Evolutionary conservation across 108 stramenopile genomes (phyloP).

Genomic region (Cyclostephanos invisitatus): DNA sequence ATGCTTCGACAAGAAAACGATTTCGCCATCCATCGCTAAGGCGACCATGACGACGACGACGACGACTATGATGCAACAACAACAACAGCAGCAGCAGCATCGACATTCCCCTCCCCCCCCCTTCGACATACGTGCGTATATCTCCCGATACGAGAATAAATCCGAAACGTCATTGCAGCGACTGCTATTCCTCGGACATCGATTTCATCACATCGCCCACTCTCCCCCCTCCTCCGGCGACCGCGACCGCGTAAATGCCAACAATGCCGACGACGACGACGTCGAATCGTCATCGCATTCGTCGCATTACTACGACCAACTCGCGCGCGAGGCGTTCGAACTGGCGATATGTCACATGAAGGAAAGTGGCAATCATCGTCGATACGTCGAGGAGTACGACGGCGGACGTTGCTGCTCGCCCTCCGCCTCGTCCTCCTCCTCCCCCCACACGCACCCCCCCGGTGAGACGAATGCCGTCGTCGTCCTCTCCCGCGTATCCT

Average conservation of each 20-base stretch:
- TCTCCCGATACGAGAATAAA: conserved; percentile 56
- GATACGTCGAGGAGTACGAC: conserved; percentile 60
- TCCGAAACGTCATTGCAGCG: conserved; percentile 72
- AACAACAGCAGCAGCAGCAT: neutral
- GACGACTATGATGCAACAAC: neutral
- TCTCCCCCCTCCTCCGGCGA: neutral
- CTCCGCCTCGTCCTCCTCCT: neutral
- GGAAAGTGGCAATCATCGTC: conserved; percentile 51
- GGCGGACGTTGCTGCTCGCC: too few species aligned
- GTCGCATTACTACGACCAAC: neutral
- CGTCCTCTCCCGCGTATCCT: neutral
- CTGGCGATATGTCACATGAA: conserved; percentile 58
- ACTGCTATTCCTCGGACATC: conserved; percentile 57
- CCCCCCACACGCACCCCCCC: too few species aligned
- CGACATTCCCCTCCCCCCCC: conserved; percentile 49
- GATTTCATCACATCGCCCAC: conserved; percentile 19
- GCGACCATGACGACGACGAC: too few species aligned
- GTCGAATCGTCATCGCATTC: neutral
- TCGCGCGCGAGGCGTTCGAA: conserved; percentile 43
- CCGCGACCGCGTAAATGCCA: neutral
- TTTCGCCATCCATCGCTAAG: too few species aligned
- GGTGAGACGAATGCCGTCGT: neutral
- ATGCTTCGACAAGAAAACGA: too few species aligned
- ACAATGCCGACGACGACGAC: neutral
- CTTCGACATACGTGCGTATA: conserved; percentile 75